These are phyloP conservation scores for Cucumis cinereus DNA, from an alignment of 306 rosid species.

Conservation along the genomic window DNA sequence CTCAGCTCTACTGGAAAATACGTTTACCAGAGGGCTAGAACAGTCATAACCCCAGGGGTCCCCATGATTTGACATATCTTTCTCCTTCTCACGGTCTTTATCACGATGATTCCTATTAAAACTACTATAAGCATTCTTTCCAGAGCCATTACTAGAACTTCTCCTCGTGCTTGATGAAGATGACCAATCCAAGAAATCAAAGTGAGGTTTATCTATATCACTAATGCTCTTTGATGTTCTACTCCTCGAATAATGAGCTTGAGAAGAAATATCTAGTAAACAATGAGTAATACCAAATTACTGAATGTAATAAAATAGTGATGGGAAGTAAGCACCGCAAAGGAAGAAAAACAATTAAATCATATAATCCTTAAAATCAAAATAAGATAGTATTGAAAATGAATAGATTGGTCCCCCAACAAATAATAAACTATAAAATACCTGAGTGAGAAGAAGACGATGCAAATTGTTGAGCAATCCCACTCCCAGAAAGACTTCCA, in stretches of 20 bases:
- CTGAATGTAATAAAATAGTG: neutral
- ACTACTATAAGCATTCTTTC: conserved; percentile 88
- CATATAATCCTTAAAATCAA: neutral
- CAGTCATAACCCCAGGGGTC: conserved; percentile 64
- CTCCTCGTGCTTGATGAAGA: conserved; percentile 69
- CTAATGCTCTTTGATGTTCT: conserved; percentile 44
- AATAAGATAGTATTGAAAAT: neutral
- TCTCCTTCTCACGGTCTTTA: conserved; percentile 85
- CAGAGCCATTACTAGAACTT: conserved; percentile 63
- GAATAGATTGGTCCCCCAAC: neutral
- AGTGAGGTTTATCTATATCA: conserved; percentile 59
- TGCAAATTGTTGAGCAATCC: conserved; percentile 63
- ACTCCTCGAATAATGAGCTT: conserved; percentile 43
- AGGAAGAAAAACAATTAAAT: neutral
- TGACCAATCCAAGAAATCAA: conserved; percentile 53
- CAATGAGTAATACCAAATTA: conserved; percentile 2
- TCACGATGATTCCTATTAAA: conserved; percentile 84
- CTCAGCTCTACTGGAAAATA: conserved; percentile 50
- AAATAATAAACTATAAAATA: conserved; percentile 13
- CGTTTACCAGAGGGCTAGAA: conserved; percentile 53
- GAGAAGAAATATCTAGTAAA: conserved; percentile 50
- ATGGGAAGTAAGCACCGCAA: neutral
- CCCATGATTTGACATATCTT: conserved; percentile 46
- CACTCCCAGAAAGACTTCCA: conserved; percentile 80
- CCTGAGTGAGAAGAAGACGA: conserved; percentile 51